A percentile compares a stretch with the other conserved stretches of the same genome.
Evolutionary conservation across 345 rosid species (phyloP).

Genomic region (Raphanus raphanistrum): DNA sequence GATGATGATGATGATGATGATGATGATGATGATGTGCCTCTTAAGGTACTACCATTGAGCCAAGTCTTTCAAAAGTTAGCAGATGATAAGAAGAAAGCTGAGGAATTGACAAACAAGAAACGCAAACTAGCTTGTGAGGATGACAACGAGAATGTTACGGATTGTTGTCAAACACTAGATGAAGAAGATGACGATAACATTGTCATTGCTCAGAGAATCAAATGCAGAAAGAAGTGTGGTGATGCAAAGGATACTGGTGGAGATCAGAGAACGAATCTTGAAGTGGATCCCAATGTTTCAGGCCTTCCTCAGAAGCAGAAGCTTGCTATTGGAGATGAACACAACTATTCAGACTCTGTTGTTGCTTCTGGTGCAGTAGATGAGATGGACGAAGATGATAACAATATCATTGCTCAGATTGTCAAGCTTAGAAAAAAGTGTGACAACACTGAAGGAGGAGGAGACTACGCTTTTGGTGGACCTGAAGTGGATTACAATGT

Average conservation of each 20-base stretch:
- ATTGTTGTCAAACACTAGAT: conserved; percentile 1
- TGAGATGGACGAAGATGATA: conserved; percentile 9
- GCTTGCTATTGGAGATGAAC: not conserved
- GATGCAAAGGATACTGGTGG: not conserved
- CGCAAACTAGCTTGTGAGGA: conserved; percentile 5
- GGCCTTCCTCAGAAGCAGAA: not conserved
- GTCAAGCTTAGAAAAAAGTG: not conserved
- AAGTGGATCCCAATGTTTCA: not conserved
- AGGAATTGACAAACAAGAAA: not conserved
- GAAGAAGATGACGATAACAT: conserved; percentile 1
- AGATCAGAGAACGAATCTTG: not conserved
- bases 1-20: too few species aligned
- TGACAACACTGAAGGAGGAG: not conserved
- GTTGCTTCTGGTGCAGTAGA: not conserved
- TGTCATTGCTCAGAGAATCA: conserved; percentile 4
- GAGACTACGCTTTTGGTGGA: not conserved
- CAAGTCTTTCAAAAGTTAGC: conserved; percentile 3
- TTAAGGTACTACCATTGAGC: conserved; percentile 11
- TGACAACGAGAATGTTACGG: conserved; percentile 5
- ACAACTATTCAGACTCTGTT: not conserved
- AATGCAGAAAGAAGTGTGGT: conserved; percentile 13
- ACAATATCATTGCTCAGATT: not conserved
- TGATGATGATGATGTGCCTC: conserved; percentile 8
- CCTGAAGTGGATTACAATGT: not conserved
- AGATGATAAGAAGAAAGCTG: not conserved